A percentile compares a stretch with the other conserved stretches of the same genome.
Evolutionary conservation across 1,284 basidiomycete species (phyloP).

Genomic region (Filobasidium uniguttulatum): DNA sequence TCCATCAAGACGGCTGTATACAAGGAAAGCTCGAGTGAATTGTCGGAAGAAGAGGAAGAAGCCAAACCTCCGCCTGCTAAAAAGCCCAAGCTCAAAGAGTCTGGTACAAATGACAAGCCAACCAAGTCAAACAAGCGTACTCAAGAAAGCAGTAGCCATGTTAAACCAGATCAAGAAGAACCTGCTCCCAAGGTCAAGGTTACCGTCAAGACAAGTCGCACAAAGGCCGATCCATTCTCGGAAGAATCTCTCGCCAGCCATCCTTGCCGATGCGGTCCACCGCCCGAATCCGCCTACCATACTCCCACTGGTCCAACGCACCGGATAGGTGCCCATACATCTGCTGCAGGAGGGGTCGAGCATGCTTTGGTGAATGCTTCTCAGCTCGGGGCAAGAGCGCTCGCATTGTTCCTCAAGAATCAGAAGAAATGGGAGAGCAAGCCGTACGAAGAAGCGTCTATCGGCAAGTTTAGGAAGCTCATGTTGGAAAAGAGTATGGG

Average conservation of each 20-base stretch:
- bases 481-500: conserved; percentile 40
- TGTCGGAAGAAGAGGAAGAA: conserved; percentile 2
- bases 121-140: not conserved
- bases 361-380: conserved; percentile 58
- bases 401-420: conserved; percentile 71
- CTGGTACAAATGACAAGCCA: not conserved
- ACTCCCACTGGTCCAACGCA: conserved; percentile 19
- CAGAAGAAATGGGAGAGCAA: conserved; percentile 66
- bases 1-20: not conserved
- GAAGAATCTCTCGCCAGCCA: conserved; percentile 28
- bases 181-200: not conserved
- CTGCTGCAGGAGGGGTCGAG: conserved; percentile 62
- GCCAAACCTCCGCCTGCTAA: not conserved
- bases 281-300: conserved; percentile 8
- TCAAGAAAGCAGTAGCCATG: not conserved
- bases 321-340: conserved; percentile 62
- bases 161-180: conserved; percentile 3
- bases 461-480: conserved; percentile 45
- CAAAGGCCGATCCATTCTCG: conserved; percentile 24
- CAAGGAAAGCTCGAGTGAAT: conserved; percentile 1
- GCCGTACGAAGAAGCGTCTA: conserved; percentile 43
- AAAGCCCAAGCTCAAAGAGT: not conserved
- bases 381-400: conserved; percentile 60
- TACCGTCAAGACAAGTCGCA: not conserved
- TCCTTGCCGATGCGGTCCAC: conserved; percentile 26